These are phyloP conservation scores for Leccinellum albellum DNA, from an alignment of 768 basidiomycete genomes.

Conservation along the genomic window DNA sequence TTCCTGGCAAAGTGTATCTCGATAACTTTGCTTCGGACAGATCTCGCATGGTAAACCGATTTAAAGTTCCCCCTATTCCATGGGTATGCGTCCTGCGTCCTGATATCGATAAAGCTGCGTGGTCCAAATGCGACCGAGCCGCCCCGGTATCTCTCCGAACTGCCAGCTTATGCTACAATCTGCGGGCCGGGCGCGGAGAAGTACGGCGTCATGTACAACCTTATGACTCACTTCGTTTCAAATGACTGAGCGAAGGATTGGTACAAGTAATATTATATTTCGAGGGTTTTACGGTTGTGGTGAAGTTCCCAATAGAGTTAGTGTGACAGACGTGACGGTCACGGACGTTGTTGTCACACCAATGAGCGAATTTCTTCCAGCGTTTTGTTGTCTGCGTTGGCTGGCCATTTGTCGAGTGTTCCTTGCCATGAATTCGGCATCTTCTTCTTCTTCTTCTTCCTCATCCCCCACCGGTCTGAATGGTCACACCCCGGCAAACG, in stretches of 20 bases:
- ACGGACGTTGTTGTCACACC: conserved; percentile 16
- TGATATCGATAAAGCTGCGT: conserved; percentile 4
- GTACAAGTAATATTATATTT: conserved; percentile 40
- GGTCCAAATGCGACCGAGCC: conserved; percentile 5
- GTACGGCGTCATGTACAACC: conserved; percentile 43
- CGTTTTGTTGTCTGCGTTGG: not conserved
- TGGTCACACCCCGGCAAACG: conserved; percentile 53
- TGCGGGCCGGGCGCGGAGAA: conserved; percentile 41
- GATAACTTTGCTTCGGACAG: conserved; percentile 69
- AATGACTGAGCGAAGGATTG: conserved; percentile 42
- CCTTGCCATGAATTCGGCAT: conserved; percentile 22
- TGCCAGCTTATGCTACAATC: conserved; percentile 49
- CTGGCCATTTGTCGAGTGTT: not conserved
- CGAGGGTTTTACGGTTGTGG: conserved; percentile 11
- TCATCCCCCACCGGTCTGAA: conserved; percentile 41
- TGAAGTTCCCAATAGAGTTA: conserved; percentile 16
- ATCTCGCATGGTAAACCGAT: conserved; percentile 61
- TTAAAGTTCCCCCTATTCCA: conserved; percentile 10
- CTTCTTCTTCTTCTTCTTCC: conserved; percentile 19
- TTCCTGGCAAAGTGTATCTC: conserved; percentile 49
- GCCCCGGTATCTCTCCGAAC: conserved; percentile 38
- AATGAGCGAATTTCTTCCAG: conserved; percentile 20
- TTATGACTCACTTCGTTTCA: conserved; percentile 56
- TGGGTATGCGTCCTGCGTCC: not conserved
- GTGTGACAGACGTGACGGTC: conserved; percentile 22